phyloP scores from a whole-genome alignment of 1,139 yeast genomes.

The Magnusiomyces sp. region DNA sequence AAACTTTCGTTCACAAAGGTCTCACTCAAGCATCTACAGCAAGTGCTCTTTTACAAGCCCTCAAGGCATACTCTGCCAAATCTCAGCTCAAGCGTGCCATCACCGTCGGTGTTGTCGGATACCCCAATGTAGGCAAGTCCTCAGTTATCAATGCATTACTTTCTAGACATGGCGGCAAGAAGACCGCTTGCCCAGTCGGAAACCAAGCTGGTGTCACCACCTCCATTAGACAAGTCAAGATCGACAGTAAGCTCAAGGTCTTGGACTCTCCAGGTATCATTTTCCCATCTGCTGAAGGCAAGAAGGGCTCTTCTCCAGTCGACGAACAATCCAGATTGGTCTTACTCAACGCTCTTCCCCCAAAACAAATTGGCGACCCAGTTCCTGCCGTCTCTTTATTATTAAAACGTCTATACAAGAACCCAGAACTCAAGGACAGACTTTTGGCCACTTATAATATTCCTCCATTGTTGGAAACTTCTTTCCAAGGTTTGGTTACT shows the following conservation, averaged over 20 bases:
- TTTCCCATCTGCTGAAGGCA: slow-evolving; percentile 62
- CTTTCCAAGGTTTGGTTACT: slow-evolving; percentile 39
- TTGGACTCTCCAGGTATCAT: slow-evolving; percentile 97
- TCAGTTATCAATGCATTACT: slow-evolving; percentile 88
- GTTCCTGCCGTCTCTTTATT: slow-evolving; percentile 70
- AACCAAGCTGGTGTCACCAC: slow-evolving; percentile 98
- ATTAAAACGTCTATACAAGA: slow-evolving; percentile 56
- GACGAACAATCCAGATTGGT: slow-evolving; percentile 85
- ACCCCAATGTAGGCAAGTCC: slow-evolving; percentile 93
- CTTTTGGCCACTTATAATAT: slow-evolving; percentile 65
- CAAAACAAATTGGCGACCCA: slow-evolving; percentile 80
- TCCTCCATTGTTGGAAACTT: slow-evolving; percentile 63
- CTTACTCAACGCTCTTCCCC: slow-evolving; percentile 81
- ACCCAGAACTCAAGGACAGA: slow-evolving; percentile 60
- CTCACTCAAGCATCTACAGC: slow-evolving; percentile 69
- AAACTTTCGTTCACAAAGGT: slow-evolving; percentile 63
- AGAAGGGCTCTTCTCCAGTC: slow-evolving; percentile 40
- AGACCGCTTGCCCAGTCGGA: slow-evolving; percentile 89
- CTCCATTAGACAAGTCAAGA: slow-evolving; percentile 79
- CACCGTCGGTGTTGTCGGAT: slow-evolving; percentile 92
- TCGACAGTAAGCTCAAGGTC: slow-evolving; percentile 80
- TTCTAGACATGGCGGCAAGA: slow-evolving; percentile 51
- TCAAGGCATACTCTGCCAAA: slow-evolving; percentile 78
- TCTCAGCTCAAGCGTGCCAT: slow-evolving; percentile 85
- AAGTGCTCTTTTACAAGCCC: slow-evolving; percentile 61